Percentiles rank a stretch among this genome's conserved stretches.
These are phyloP conservation scores for Trichophyton schoenleinii DNA, from an alignment of 2,329 filamentous ascomycete species.

Conservation along the genomic window DNA sequence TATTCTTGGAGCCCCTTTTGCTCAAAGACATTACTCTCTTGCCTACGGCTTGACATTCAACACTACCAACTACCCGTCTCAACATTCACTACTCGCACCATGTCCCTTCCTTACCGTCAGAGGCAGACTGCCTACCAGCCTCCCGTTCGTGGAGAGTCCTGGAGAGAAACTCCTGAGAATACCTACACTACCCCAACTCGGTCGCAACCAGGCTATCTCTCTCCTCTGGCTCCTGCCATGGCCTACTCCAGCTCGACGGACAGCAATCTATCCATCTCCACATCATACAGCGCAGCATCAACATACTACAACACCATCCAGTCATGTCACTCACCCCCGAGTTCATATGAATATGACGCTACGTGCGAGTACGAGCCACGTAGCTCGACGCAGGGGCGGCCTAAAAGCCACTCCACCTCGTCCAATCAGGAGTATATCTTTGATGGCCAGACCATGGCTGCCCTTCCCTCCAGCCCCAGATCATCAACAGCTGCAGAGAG, in stretches of 20 bases:
- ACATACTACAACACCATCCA: background rate
- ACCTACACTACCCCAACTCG: background rate
- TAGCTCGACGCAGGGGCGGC: background rate
- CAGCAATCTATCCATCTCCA: slow-evolving; percentile 13
- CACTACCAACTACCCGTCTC: background rate
- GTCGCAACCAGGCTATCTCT: background rate
- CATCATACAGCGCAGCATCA: slow-evolving; percentile 12
- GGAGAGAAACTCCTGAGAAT: background rate
- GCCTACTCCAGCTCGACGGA: slow-evolving; percentile 14
- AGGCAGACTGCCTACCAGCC: background rate
- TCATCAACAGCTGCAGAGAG: background rate
- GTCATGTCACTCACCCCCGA: background rate
- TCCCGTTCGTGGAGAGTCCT: background rate
- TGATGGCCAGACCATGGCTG: background rate
- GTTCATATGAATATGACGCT: background rate
- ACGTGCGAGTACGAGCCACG: background rate
- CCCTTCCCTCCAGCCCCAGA: background rate
- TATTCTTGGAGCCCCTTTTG: background rate
- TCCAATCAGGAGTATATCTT: background rate
- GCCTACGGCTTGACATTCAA: background rate
- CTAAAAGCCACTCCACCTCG: background rate
- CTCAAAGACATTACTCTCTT: background rate
- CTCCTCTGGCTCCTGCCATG: slow-evolving; percentile 13
- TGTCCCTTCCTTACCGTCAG: background rate
- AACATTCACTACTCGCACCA: background rate